Conservation (phyloP, 768 basidiomycete genomes). For the Trametes elegans region DNA sequence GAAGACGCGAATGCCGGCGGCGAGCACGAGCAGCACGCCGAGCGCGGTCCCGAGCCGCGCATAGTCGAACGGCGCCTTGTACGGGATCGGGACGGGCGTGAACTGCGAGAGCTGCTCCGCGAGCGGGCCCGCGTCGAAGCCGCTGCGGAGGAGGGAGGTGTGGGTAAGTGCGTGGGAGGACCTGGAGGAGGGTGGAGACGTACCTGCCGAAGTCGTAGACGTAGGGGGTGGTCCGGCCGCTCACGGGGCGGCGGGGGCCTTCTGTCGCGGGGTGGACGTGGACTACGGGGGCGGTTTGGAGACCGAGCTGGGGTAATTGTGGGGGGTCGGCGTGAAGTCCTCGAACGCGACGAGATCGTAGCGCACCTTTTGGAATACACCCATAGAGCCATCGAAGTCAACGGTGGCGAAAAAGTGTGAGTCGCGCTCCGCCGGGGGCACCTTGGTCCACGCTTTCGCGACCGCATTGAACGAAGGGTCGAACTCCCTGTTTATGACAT, state of each 20-base stretch:
- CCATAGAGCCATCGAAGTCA: conserved; percentile 79
- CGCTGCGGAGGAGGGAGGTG: conserved; percentile 46
- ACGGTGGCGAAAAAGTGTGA: conserved; percentile 90
- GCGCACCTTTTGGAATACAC: conserved; percentile 77
- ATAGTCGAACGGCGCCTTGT: conserved; percentile 77
- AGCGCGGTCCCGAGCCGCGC: conserved; percentile 48
- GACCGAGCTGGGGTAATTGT: conserved; percentile 57
- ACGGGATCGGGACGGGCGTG: conserved; percentile 81
- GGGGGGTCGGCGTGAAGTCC: not conserved
- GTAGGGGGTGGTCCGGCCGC: conserved; percentile 51
- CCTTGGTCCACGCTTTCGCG: conserved; percentile 77
- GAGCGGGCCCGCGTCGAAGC: conserved; percentile 77
- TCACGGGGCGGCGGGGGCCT: conserved; percentile 64
- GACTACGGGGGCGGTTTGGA: conserved; percentile 83
- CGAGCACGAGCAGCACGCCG: conserved; percentile 44
- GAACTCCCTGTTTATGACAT: conserved; percentile 65
- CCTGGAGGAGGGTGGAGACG: conserved; percentile 18
- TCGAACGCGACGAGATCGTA: not conserved
- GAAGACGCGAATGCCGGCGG: conserved; percentile 57
- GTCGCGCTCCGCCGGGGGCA: conserved; percentile 59
- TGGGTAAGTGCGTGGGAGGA: not conserved
- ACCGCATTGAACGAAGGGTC: conserved; percentile 80
- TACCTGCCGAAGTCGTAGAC: conserved; percentile 82
- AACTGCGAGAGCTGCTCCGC: conserved; percentile 71
- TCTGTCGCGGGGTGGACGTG: conserved; percentile 69